Evolutionary conservation across 768 basidiomycete genomes (phyloP).

Genomic region (Boletus eberwhitei): DNA sequence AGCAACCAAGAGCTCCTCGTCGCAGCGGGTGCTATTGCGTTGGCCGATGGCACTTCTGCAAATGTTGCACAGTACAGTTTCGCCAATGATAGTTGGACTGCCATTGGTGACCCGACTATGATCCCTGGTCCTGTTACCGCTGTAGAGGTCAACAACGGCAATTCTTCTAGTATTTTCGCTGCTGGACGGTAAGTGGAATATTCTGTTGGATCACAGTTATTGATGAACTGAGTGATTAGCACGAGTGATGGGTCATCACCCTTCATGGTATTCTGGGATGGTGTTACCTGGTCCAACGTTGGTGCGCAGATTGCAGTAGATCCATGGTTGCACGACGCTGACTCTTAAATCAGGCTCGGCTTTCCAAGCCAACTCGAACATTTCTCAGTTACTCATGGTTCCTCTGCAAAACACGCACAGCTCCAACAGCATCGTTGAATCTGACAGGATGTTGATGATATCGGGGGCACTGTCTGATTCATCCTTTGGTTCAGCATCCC

Average conservation of each 20-base stretch:
- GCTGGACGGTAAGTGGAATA: conserved; percentile 69
- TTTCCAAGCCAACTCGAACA: conserved; percentile 53
- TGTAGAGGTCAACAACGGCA: conserved; percentile 76
- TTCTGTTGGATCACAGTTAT: background rate
- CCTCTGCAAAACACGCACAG: conserved; percentile 78
- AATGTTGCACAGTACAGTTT: conserved; percentile 77
- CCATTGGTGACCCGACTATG: conserved; percentile 54
- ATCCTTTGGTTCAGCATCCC: conserved; percentile 74
- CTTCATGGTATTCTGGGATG: conserved; percentile 86
- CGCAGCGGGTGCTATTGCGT: conserved; percentile 74
- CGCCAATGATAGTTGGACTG: conserved; percentile 69
- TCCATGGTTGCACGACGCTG: background rate
- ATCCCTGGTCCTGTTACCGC: conserved; percentile 92
- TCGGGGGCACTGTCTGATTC: conserved; percentile 73
- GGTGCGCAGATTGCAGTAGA: conserved; percentile 38
- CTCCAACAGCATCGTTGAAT: conserved; percentile 67
- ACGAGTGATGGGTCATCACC: conserved; percentile 57
- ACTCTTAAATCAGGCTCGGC: conserved; percentile 44
- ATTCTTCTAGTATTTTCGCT: conserved; percentile 82
- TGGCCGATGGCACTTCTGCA: conserved; percentile 59
- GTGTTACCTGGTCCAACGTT: conserved; percentile 65
- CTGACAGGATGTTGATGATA: conserved; percentile 86
- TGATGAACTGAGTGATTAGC: conserved; percentile 28
- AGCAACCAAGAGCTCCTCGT: conserved; percentile 65
- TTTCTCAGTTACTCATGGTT: conserved; percentile 87